Conservation (phyloP, 768 basidiomycete species). For the Naganishia kalamii region DNA sequence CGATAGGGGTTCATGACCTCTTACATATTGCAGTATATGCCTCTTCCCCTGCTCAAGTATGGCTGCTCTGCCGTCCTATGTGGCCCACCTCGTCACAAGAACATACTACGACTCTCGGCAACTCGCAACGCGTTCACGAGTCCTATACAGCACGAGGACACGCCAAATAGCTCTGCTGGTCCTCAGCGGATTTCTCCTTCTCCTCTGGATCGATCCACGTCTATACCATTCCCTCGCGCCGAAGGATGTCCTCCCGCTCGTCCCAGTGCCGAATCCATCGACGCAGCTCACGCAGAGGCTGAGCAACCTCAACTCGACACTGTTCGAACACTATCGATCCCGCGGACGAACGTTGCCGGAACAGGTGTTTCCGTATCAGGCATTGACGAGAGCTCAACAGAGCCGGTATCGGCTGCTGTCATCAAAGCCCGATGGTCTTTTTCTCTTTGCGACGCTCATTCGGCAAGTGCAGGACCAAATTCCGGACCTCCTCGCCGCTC, state of each 20-base stretch:
- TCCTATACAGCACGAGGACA: slow-evolving; percentile 4
- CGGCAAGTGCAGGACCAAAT: slow-evolving; percentile 39
- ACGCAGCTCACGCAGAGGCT: neutral
- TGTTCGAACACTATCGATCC: slow-evolving; percentile 14
- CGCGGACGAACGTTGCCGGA: slow-evolving; percentile 16
- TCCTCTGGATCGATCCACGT: slow-evolving; percentile 16
- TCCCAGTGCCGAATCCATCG: slow-evolving; percentile 13
- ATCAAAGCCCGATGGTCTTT: slow-evolving; percentile 20
- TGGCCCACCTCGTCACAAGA: neutral
- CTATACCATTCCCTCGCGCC: slow-evolving; percentile 14
- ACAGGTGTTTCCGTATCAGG: slow-evolving; percentile 28
- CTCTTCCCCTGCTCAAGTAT: neutral
- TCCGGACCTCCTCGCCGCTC: slow-evolving; percentile 39
- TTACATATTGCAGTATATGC: neutral
- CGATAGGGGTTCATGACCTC: neutral
- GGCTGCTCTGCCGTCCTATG: neutral
- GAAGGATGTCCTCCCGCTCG: slow-evolving; percentile 10
- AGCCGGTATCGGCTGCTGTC: slow-evolving; percentile 33
- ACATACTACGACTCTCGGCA: slow-evolving; percentile 22
- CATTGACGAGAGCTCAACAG: slow-evolving; percentile 30
- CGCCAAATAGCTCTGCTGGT: neutral
- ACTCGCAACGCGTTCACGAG: slow-evolving; percentile 21
- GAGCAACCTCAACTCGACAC: neutral
- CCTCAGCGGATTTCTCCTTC: neutral
- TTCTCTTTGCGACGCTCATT: slow-evolving; percentile 36